Evolutionary conservation across 352 stramenopile genomes (phyloP).

Genomic region (Elongisporangium senticosum): DNA sequence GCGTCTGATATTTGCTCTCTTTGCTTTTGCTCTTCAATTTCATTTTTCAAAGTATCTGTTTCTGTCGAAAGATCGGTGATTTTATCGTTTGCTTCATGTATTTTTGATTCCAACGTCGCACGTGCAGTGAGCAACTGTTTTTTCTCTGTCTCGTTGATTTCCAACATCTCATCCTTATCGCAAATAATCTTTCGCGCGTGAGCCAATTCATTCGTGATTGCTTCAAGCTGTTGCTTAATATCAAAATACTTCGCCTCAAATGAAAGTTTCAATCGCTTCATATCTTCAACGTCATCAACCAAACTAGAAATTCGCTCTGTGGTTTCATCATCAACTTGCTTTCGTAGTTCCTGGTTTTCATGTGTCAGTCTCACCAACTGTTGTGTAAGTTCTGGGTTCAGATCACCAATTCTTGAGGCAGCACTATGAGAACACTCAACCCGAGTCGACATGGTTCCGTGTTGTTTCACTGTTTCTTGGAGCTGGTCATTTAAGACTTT

Average conservation of each 20-base stretch:
- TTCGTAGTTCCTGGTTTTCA: slow-evolving; percentile 50
- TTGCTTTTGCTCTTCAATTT: neutral
- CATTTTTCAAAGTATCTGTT: neutral
- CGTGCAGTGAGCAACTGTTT: slow-evolving; percentile 3
- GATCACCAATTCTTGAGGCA: slow-evolving; percentile 38
- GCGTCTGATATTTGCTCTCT: neutral
- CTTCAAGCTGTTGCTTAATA: slow-evolving; percentile 24
- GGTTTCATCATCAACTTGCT: slow-evolving; percentile 46
- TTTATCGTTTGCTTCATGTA: neutral
- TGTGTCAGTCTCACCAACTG: slow-evolving; percentile 49
- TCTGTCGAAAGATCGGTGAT: neutral
- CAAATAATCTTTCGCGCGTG: neutral
- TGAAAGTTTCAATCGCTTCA: slow-evolving; percentile 55
- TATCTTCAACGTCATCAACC: slow-evolving; percentile 48
- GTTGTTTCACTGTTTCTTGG: slow-evolving; percentile 26
- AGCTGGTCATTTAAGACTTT: slow-evolving; percentile 42
- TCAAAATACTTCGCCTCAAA: slow-evolving; percentile 74
- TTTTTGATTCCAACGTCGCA: neutral
- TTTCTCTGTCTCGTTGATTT: neutral
- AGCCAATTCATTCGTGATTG: slow-evolving; percentile 18
- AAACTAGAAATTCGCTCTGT: slow-evolving; percentile 47
- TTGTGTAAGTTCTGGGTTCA: slow-evolving; percentile 66
- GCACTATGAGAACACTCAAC: slow-evolving; percentile 8
- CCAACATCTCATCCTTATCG: neutral
- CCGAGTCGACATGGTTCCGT: slow-evolving; percentile 1